phyloP scores from a whole-genome alignment of 2,329 filamentous ascomycete genomes.

The Aspergillus cejpii region DNA sequence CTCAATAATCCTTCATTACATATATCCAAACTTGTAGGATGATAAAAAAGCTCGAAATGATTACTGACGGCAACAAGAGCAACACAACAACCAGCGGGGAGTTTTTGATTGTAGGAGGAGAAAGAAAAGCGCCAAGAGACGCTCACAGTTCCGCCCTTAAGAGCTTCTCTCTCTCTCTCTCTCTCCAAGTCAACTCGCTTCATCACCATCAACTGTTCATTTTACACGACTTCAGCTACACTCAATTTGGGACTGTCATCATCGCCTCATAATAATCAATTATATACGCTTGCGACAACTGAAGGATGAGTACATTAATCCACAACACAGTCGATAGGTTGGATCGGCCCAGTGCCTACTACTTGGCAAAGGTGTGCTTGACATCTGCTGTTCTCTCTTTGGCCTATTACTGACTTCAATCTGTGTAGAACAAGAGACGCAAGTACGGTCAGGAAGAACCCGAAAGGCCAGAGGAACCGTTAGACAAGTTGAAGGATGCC shows the following conservation, averaged over 20 bases:
- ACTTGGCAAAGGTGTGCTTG: conserved; percentile 61
- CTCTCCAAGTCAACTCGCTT: not conserved
- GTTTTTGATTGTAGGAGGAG: conserved; percentile 9
- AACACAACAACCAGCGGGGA: conserved; percentile 1
- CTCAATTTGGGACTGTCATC: not conserved
- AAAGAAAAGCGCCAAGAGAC: conserved; percentile 17
- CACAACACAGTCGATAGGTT: conserved; percentile 73
- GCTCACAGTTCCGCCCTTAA: not conserved
- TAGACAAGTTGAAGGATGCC: conserved; percentile 76
- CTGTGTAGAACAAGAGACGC: conserved; percentile 63
- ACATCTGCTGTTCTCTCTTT: not conserved
- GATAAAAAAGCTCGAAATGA: not conserved
- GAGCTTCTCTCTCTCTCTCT: not conserved
- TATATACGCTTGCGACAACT: not conserved
- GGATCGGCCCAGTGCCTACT: conserved; percentile 93
- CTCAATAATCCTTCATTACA: not conserved
- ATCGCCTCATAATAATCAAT: not conserved
- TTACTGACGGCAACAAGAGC: conserved; percentile 1
- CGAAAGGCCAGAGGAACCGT: conserved; percentile 54
- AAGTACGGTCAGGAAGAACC: conserved; percentile 56
- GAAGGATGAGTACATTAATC: conserved; percentile 24
- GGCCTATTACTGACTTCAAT: conserved; percentile 1
- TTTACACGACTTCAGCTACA: too few species aligned
- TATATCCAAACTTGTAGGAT: not conserved
- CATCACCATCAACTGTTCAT: not conserved